phyloP scores from a whole-genome alignment of 192 early-diverging fungal species.

The Coemansia sp. region DNA sequence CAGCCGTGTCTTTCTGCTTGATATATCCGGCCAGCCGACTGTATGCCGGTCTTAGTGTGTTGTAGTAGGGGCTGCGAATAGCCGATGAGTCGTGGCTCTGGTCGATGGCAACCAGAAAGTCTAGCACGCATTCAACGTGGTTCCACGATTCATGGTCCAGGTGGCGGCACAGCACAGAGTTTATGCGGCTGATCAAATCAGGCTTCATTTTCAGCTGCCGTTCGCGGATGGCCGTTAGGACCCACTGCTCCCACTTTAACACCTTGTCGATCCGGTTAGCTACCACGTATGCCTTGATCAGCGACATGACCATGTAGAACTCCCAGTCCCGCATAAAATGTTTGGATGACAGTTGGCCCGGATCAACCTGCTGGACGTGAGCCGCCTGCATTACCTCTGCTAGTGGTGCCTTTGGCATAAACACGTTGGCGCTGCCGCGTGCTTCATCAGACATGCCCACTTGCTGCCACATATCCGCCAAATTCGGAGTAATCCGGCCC shows the following conservation, averaged over 20 bases:
- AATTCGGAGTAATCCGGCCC: slow-evolving; percentile 9
- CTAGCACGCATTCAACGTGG: slow-evolving; percentile 15
- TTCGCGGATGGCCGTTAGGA: slow-evolving; percentile 14
- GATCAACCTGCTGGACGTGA: neutral
- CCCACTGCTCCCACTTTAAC: slow-evolving; percentile 25
- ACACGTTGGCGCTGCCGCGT: neutral
- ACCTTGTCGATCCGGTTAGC: slow-evolving; percentile 5
- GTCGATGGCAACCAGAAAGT: slow-evolving; percentile 22
- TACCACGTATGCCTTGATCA: slow-evolving; percentile 27
- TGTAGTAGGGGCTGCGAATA: no score
- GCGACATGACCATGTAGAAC: slow-evolving; percentile 23
- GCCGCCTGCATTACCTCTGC: slow-evolving; percentile 10
- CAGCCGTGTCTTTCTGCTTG: no score
- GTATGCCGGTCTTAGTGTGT: no score
- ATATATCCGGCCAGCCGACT: no score
- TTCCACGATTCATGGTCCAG: slow-evolving; percentile 15
- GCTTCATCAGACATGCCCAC: slow-evolving; percentile 2
- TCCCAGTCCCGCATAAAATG: slow-evolving; percentile 36
- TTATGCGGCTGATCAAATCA: slow-evolving; percentile 4
- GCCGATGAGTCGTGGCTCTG: neutral
- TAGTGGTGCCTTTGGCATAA: slow-evolving; percentile 8
- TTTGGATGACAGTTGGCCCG: slow-evolving; percentile 1
- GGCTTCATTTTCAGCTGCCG: slow-evolving; percentile 12
- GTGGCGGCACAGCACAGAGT: slow-evolving; percentile 14
- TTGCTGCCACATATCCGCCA: slow-evolving; percentile 13